Conservation (phyloP, 495 filamentous ascomycete genomes). For the Entonaema liquescens region DNA sequence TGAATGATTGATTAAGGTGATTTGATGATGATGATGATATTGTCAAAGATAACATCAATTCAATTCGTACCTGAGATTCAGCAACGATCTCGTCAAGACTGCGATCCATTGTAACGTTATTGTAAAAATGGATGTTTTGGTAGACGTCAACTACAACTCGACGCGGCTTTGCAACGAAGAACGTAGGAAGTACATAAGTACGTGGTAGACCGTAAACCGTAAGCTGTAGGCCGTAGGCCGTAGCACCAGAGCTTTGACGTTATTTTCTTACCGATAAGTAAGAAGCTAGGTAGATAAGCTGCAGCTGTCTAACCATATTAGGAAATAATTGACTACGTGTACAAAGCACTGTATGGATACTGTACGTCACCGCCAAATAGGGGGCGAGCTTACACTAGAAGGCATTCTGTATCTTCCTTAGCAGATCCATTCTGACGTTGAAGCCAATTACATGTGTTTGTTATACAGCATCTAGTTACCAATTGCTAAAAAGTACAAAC, state of each 20-base stretch:
- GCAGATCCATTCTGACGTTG: too few species aligned
- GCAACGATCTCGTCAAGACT: slow-evolving; percentile 86
- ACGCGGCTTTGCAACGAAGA: slow-evolving; percentile 10
- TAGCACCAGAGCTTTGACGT: slow-evolving; percentile 22
- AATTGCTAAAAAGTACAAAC: too few species aligned
- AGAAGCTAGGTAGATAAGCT: slow-evolving; percentile 10
- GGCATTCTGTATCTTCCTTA: too few species aligned
- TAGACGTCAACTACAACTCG: slow-evolving; percentile 6
- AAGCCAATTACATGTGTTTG: too few species aligned
- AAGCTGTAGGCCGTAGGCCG: too few species aligned
- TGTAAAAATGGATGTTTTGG: slow-evolving; percentile 26
- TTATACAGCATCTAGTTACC: too few species aligned
- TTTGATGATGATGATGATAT: background rate
- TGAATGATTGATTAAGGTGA: background rate
- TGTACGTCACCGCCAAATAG: slow-evolving; percentile 10
- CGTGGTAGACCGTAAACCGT: background rate
- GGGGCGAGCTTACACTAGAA: slow-evolving; percentile 4
- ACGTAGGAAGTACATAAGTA: slow-evolving; percentile 6
- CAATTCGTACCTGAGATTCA: slow-evolving; percentile 74
- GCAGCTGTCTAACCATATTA: background rate
- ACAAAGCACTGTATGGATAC: background rate
- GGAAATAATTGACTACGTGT: background rate
- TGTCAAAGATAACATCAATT: slow-evolving; percentile 1
- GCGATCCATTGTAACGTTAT: slow-evolving; percentile 69
- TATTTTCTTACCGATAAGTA: slow-evolving; percentile 11